phyloP scores from a whole-genome alignment of 805 yeast species.

The Dipodascopsis tothii region DNA sequence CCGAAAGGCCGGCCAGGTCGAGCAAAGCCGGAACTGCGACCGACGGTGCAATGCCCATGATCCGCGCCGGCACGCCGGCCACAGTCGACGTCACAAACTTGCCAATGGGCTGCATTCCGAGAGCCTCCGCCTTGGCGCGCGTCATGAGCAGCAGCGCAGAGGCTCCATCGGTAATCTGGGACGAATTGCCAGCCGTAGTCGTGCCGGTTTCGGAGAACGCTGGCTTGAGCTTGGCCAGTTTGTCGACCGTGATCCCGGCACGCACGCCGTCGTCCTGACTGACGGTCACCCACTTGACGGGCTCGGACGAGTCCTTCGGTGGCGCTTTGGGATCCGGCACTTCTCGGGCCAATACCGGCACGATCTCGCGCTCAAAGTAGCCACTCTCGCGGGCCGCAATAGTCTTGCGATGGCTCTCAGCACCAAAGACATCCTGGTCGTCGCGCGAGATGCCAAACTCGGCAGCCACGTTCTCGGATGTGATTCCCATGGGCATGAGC shows the following conservation, averaged over 20 bases:
- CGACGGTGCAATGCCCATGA: constrained; percentile 84
- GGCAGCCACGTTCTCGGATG: constrained; percentile 71
- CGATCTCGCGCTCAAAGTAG: constrained; percentile 64
- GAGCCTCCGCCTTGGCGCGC: constrained; percentile 63
- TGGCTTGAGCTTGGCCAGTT: constrained; percentile 31
- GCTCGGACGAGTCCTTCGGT: constrained; percentile 6
- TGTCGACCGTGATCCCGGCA: constrained; percentile 27
- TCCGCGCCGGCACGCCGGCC: constrained; percentile 78
- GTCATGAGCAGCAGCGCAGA: constrained; percentile 77
- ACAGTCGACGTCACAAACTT: constrained; percentile 81
- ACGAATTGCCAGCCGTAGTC: constrained; percentile 86
- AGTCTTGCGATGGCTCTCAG: constrained; percentile 66
- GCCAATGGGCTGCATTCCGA: constrained; percentile 71
- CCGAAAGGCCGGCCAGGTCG: constrained; percentile 56
- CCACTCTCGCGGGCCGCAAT: constrained; percentile 53
- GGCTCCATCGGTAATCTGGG: constrained; percentile 86
- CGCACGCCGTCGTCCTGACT: constrained; percentile 33
- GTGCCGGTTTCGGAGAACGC: constrained; percentile 63
- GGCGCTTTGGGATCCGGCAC: constrained; percentile 1
- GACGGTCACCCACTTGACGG: constrained; percentile 14
- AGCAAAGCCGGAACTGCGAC: constrained; percentile 83
- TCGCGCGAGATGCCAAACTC: constrained; percentile 50
- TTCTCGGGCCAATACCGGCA: constrained; percentile 43
- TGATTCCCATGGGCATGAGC: constrained; percentile 81
- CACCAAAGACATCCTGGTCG: constrained; percentile 74